Base-by-base conservation (phyloP, 768 basidiomycete genomes). In the Amanita brunnescens region DNA sequence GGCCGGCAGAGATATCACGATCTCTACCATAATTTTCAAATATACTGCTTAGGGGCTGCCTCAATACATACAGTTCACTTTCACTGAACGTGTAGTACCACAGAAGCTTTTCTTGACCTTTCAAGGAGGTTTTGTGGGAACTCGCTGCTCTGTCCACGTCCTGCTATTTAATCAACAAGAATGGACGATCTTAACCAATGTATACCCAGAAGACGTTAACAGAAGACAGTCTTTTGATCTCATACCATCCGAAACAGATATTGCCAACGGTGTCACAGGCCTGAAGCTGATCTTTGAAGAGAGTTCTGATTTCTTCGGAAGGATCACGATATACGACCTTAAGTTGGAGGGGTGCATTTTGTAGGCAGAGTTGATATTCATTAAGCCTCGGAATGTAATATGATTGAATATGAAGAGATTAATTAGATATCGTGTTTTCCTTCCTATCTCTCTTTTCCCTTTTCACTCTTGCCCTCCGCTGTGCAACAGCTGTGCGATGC, bases 91-190 rank as follows among this genome's bases (percentile, higher is more conserved):
- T 44, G 78, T 87, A n/a, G 58, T 75, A 32, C 86, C 85, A 3
- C 73, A 67, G 55, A 70, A 69, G 21, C 56, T 90, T 14, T 69
- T 67, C 16, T 54, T 90, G 55, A 89, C 84, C 1, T 92, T 92
- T 60, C 89, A 92, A 71, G 89, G 89, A 12, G 89, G 89, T 1
- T 91, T 92, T 62, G 90, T 85, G 0, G 88, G 87, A 16, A 84
- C 76, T 6, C 69, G 73, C 40, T 89, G 87, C 61, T 59, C 68
- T 1, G 59, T 90, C 7, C 68, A 76, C 4, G 37, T 21, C 37
- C 21, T 41, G 24, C 45, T 16, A n/a, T 29, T 6, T 53, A 48
- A 29, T 18, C 8, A 45, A 16, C 69, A 69, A 34, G 67, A 67
- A 40, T 87, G 85, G 85, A 64, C 62, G 45, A 59, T 64, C 6